Evolutionary conservation across 2,329 filamentous ascomycete species (phyloP).

Genomic region (Fonsecaea monophora): DNA sequence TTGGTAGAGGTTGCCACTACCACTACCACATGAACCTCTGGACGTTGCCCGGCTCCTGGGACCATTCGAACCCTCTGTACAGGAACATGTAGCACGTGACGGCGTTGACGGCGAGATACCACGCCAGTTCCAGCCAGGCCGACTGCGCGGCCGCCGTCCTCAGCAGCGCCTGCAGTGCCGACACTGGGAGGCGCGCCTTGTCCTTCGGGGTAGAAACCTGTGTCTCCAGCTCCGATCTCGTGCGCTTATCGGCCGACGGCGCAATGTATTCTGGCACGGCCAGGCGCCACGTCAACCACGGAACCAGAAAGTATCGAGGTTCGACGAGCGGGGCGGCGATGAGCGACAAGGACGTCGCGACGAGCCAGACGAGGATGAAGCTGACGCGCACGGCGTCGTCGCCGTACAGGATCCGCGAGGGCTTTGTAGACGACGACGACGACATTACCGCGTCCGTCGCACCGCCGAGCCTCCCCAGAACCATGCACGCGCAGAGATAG

Average conservation of each 20-base stretch:
- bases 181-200: constrained; percentile 36
- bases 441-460: constrained; percentile 8
- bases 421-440: constrained; percentile 27
- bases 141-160: constrained; percentile 39
- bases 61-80: constrained; percentile 63
- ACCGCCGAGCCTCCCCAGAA: constrained; percentile 66
- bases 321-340: constrained; percentile 91
- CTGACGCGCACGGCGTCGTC: constrained; percentile 49
- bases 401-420: constrained; percentile 33
- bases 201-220: constrained; percentile 35
- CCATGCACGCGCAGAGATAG: constrained; percentile 70
- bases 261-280: constrained; percentile 61
- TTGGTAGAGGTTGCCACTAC: too few relatives aligned
- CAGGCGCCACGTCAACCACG: constrained; percentile 91
- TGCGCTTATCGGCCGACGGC: constrained; percentile 13
- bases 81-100: constrained; percentile 63
- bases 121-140: constrained; percentile 61
- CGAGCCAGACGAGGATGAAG: constrained; percentile 68
- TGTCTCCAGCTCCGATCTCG: constrained; percentile 13
- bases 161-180: constrained; percentile 41
- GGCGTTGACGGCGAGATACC: constrained; percentile 62
- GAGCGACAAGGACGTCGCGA: constrained; percentile 77
- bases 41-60: constrained; percentile 62
- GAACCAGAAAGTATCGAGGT: constrained; percentile 93
- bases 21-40: constrained; percentile 67